phyloP scores from a whole-genome alignment of 306 rosid species.

The Dalbergia cochinchinensis region DNA sequence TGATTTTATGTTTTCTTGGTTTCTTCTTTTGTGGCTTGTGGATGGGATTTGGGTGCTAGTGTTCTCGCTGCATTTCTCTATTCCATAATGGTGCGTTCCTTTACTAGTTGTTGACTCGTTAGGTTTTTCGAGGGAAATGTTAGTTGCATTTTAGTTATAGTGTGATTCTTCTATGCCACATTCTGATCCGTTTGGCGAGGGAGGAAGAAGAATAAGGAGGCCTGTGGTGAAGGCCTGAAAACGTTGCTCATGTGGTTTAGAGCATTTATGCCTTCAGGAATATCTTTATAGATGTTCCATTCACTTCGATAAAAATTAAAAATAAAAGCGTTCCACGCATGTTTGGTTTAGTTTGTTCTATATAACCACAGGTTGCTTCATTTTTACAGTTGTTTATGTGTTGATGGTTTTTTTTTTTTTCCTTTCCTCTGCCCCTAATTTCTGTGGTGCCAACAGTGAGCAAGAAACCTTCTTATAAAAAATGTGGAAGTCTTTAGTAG shows the following conservation, averaged over 20 bases:
- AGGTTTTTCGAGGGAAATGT: neutral
- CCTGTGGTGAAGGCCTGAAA: neutral
- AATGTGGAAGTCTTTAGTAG: conserved; percentile 70
- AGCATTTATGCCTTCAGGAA: neutral
- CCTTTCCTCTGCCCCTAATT: neutral
- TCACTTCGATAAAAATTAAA: neutral
- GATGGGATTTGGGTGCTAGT: neutral
- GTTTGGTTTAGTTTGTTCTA: conserved; percentile 9
- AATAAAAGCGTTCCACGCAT: neutral
- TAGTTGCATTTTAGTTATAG: neutral
- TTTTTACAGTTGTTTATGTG: conserved; percentile 12
- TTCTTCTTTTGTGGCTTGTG: neutral
- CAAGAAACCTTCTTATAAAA: conserved; percentile 30
- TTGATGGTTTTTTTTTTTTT: neutral
- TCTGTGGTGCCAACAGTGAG: conserved; percentile 25
- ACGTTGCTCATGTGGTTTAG: neutral
- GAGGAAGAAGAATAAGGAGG: neutral
- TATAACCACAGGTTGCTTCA: conserved; percentile 5
- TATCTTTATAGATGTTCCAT: neutral
- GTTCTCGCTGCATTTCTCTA: no score
- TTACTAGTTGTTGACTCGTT: conserved; percentile 1
- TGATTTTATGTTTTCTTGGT: neutral
- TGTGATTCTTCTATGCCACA: neutral
- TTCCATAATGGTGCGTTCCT: neutral
- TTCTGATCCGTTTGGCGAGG: neutral